These are phyloP conservation scores for Stylosanthes scabra DNA, from an alignment of 331 rosid species.

Conservation along the genomic window DNA sequence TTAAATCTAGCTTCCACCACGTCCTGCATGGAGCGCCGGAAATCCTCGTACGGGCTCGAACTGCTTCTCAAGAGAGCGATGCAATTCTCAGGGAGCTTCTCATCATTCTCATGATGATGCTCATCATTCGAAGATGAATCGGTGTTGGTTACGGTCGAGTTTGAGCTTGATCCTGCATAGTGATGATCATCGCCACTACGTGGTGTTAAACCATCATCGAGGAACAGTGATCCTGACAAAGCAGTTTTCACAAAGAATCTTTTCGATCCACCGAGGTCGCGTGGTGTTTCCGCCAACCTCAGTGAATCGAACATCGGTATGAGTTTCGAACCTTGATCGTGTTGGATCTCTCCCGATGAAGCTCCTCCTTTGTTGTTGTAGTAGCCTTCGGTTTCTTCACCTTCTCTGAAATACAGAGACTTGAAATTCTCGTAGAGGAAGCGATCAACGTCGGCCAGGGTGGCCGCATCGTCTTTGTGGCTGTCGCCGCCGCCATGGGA, in stretches of 20 bases:
- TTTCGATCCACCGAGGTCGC: conserved; percentile 45
- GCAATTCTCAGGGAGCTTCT: conserved; percentile 53
- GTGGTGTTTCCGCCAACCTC: conserved; percentile 41
- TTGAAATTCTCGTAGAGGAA: conserved; percentile 82
- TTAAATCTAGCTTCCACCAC: conserved; percentile 56
- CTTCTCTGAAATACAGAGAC: conserved; percentile 63
- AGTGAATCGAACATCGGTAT: conserved; percentile 47
- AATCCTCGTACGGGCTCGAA: conserved; percentile 59
- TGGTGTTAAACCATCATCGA: conserved; percentile 53
- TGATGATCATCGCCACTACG: conserved; percentile 45
- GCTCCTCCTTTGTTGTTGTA: conserved; percentile 12
- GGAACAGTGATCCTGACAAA: conserved; percentile 49
- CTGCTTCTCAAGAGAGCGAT: conserved; percentile 62
- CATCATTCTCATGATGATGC: background rate
- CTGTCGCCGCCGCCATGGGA: background rate
- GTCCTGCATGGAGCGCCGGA: conserved; percentile 73
- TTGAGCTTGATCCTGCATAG: conserved; percentile 47
- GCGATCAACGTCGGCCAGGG: conserved; percentile 73
- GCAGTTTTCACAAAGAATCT: conserved; percentile 56
- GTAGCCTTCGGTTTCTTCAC: conserved; percentile 18
- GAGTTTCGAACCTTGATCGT: conserved; percentile 12
- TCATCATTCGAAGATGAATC: conserved; percentile 34
- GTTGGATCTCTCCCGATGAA: conserved; percentile 5
- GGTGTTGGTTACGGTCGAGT: conserved; percentile 27
- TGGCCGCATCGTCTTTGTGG: conserved; percentile 57